Evolutionary conservation across 352 stramenopile species (phyloP).

Genomic region (Pythium scleroteichum): DNA sequence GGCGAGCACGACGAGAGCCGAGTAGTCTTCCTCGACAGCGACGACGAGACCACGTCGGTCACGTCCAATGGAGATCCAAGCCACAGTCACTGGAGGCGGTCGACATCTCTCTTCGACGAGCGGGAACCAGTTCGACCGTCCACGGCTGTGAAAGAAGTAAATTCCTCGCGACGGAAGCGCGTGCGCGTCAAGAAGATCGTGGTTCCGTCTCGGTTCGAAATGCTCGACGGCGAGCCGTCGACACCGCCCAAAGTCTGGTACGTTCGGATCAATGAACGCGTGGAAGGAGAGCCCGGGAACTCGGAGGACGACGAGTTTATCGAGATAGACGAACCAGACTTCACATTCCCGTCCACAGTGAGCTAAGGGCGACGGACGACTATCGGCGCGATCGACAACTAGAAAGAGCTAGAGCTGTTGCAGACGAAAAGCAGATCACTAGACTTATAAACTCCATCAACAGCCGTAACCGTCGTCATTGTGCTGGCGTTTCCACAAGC

Average conservation of each 20-base stretch:
- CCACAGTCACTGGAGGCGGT: background rate
- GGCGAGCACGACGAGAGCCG: background rate
- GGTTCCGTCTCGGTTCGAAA: slow-evolving; percentile 13
- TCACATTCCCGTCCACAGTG: too few relatives aligned
- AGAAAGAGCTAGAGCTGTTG: too few relatives aligned
- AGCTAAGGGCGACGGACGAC: too few relatives aligned
- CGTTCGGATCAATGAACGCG: slow-evolving; percentile 11
- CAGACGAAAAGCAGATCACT: too few relatives aligned
- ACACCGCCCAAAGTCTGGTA: slow-evolving; percentile 15
- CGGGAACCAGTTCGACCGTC: too few relatives aligned
- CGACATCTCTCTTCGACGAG: background rate
- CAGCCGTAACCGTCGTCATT: too few relatives aligned
- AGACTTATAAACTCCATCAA: too few relatives aligned
- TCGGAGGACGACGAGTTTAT: slow-evolving; percentile 15
- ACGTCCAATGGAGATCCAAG: background rate
- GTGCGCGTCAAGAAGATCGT: slow-evolving; percentile 18
- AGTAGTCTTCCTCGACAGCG: slow-evolving; percentile 3
- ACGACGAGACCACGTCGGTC: background rate
- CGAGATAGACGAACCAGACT: slow-evolving; percentile 6
- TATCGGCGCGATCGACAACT: too few relatives aligned
- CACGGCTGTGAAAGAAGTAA: background rate
- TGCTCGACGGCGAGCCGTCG: slow-evolving; percentile 5
- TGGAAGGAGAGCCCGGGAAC: slow-evolving; percentile 1
- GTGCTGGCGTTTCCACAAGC: too few relatives aligned
- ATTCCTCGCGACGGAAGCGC: slow-evolving; percentile 5